phyloP scores from a whole-genome alignment of 2,329 filamentous ascomycete genomes.

The Metarhizium rileyi region DNA sequence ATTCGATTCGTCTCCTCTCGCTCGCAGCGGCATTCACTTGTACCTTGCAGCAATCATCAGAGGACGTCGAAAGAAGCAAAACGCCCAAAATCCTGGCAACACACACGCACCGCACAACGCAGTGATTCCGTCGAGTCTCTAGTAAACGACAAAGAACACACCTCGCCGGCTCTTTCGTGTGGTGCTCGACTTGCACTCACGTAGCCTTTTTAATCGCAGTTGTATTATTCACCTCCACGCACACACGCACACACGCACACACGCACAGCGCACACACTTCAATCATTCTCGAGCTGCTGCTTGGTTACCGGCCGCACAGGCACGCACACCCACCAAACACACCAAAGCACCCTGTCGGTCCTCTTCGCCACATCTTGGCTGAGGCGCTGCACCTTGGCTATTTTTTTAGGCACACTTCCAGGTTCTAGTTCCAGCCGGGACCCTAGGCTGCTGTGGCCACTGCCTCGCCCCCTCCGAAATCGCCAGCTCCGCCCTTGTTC shows the following conservation, averaged over 20 bases:
- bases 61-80: constrained; percentile 8
- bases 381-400: constrained; percentile 2
- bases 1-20: constrained; percentile 2
- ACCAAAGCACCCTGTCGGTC: background rate
- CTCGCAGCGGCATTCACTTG: constrained; percentile 42
- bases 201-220: background rate
- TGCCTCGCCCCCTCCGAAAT: constrained; percentile 27
- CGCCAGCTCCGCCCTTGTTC: constrained; percentile 18
- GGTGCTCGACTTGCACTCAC: constrained; percentile 1
- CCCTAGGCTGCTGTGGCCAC: constrained; percentile 7
- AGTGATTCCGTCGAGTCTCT: constrained; percentile 3
- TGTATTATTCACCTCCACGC: background rate
- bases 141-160: background rate
- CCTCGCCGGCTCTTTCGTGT: background rate
- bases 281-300: background rate
- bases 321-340: background rate
- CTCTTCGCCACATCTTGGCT: constrained; percentile 7
- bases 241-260: background rate
- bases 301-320: background rate
- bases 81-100: background rate
- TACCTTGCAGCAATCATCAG: constrained; percentile 30
- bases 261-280: background rate
- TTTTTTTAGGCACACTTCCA: constrained; percentile 6
- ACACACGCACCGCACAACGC: background rate
- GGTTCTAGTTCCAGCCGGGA: constrained; percentile 15